These are phyloP conservation scores for Dalbergia oliveri DNA, from an alignment of 306 rosid species.

Conservation along the genomic window DNA sequence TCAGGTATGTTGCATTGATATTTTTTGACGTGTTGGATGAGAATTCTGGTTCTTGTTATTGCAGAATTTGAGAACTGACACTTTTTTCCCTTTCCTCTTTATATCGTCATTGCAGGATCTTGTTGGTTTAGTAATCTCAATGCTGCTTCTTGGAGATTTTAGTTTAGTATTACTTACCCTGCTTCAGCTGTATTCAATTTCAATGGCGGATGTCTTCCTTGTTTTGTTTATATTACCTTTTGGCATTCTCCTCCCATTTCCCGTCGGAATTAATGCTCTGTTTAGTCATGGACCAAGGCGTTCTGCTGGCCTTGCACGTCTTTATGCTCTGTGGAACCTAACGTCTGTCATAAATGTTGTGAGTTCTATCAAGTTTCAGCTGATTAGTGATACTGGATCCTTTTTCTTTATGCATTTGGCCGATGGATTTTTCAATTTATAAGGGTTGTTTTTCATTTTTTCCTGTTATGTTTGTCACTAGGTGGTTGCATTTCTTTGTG, in stretches of 20 bases:
- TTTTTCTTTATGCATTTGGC: neutral
- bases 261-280: slow-evolving; percentile 98
- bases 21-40: slow-evolving; percentile 29
- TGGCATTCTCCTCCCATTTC: slow-evolving; percentile 94
- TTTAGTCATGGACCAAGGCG: slow-evolving; percentile 99
- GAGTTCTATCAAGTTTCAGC: slow-evolving; percentile 56
- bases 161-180: slow-evolving; percentile 97
- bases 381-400: slow-evolving; percentile 31
- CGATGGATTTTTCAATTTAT: neutral
- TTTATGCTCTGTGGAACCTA: slow-evolving; percentile 93
- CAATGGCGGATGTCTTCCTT: slow-evolving; percentile 87
- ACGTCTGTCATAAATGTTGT: slow-evolving; percentile 89
- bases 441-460: neutral
- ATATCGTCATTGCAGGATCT: slow-evolving; percentile 83
- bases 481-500: slow-evolving; percentile 95
- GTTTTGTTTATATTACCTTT: slow-evolving; percentile 92
- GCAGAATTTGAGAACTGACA: slow-evolving; percentile 37
- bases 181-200: slow-evolving; percentile 93
- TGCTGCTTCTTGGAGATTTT: slow-evolving; percentile 97
- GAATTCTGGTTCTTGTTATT: slow-evolving; percentile 9
- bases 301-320: slow-evolving; percentile 96
- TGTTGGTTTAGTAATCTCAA: slow-evolving; percentile 96
- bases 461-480: slow-evolving; percentile 44
- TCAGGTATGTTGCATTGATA: slow-evolving; percentile 74
- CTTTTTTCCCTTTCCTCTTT: slow-evolving; percentile 1